These are phyloP conservation scores for Aspergillus carbonarius DNA, from an alignment of 2,329 filamentous ascomycete genomes.

Conservation along the genomic window DNA sequence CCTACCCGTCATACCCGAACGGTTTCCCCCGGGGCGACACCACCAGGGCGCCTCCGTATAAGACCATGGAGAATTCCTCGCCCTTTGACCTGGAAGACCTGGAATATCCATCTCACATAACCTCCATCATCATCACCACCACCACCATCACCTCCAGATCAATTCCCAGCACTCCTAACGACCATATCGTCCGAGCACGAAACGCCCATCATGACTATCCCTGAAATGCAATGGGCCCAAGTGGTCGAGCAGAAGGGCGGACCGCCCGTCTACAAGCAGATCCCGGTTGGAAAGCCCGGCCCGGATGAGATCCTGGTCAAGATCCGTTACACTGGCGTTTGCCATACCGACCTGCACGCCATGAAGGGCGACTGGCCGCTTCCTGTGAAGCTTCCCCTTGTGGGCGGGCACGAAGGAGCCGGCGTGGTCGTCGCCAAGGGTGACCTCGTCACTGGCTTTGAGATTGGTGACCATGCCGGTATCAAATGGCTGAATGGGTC, in stretches of 20 bases:
- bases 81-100: background rate
- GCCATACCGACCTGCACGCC: constrained; percentile 81
- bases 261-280: constrained; percentile 57
- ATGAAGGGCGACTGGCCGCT: constrained; percentile 90
- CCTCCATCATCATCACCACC: background rate
- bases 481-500: constrained; percentile 91
- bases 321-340: constrained; percentile 86
- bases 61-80: background rate
- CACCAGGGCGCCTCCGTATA: background rate
- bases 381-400: constrained; percentile 75
- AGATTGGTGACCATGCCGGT: constrained; percentile 81
- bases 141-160: background rate
- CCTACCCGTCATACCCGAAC: background rate
- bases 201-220: constrained; percentile 52
- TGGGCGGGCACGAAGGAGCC: constrained; percentile 78
- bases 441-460: constrained; percentile 71
- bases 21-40: background rate
- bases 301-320: constrained; percentile 91
- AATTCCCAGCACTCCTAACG: background rate
- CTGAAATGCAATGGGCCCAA: constrained; percentile 85
- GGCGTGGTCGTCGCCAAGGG: constrained; percentile 80
- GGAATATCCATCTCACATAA: background rate
- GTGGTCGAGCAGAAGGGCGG: constrained; percentile 80
- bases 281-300: constrained; percentile 76
- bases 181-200: background rate